A percentile compares a stretch with the other conserved stretches of the same genome.
Evolutionary conservation across 2,329 filamentous ascomycete species (phyloP).

Genomic region (Fusarium caatingaense): DNA sequence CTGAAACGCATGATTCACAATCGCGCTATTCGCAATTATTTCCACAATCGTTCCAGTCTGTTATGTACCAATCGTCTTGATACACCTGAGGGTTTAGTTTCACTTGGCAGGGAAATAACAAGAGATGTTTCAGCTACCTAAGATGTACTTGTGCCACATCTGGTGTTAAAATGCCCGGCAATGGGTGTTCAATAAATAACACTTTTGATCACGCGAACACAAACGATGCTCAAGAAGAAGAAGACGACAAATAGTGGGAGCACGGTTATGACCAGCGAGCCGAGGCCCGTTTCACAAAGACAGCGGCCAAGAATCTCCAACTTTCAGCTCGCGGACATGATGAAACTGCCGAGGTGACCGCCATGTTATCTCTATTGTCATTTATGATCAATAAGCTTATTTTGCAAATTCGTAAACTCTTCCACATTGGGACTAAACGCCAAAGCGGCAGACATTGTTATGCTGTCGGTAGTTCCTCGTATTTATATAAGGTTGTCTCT

Average conservation of each 20-base stretch:
- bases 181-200: neutral
- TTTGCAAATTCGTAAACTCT: neutral
- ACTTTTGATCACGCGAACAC: neutral
- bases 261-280: neutral
- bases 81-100: neutral
- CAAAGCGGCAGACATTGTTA: neutral
- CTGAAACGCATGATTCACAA: neutral
- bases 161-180: neutral
- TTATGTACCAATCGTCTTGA: neutral
- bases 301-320: rapidly evolving
- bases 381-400: neutral
- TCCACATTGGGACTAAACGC: neutral
- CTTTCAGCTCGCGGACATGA: neutral
- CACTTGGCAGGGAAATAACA: neutral
- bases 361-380: neutral
- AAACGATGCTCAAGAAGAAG: neutral
- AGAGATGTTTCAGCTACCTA: neutral
- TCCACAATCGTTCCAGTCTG: neutral
- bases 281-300: neutral
- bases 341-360: neutral
- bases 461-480: neutral
- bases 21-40: neutral
- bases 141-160: neutral
- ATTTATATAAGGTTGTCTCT: neutral
- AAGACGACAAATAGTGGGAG: neutral